phyloP scores from a whole-genome alignment of 192 early-diverging fungal species.

The Rhizophagus clarus region DNA sequence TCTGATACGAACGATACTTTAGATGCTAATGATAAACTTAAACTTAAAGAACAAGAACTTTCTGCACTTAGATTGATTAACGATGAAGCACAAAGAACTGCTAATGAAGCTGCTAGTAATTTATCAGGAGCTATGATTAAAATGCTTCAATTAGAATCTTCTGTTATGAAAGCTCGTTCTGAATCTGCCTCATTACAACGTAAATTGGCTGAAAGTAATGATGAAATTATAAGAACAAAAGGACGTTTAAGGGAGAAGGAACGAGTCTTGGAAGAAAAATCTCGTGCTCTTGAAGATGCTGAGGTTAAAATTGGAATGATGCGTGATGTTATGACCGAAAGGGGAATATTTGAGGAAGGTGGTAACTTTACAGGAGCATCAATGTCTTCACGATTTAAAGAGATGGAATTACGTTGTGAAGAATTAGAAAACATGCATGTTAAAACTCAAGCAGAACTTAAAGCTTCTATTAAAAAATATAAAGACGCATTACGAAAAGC shows the following conservation, averaged over 20 bases:
- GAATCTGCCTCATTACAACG: constrained; percentile 46
- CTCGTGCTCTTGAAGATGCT: constrained; percentile 49
- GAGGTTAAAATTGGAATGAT: constrained; percentile 54
- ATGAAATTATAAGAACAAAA: constrained; percentile 41
- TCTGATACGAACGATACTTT: constrained; percentile 21
- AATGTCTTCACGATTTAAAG: constrained; percentile 19
- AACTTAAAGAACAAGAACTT: constrained; percentile 46
- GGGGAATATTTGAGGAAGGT: constrained; percentile 46
- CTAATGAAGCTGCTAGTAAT: constrained; percentile 35
- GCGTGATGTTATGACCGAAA: constrained; percentile 47
- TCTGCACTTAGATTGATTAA: constrained; percentile 34
- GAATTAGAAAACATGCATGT: constrained; percentile 29
- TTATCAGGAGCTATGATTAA: constrained; percentile 46
- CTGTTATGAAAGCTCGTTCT: constrained; percentile 45
- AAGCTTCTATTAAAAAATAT: background rate
- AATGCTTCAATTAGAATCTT: constrained; percentile 49
- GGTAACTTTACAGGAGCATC: background rate
- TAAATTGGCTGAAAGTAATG: constrained; percentile 43
- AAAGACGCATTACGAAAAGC: constrained; percentile 37
- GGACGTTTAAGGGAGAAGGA: constrained; percentile 48
- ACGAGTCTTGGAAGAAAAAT: constrained; percentile 42
- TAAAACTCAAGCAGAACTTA: background rate
- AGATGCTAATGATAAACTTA: constrained; percentile 27
- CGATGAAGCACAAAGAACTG: constrained; percentile 37
- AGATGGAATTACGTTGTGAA: constrained; percentile 31